Conservation (phyloP, 2,329 filamentous ascomycete species). For the Epichloe scottii region DNA sequence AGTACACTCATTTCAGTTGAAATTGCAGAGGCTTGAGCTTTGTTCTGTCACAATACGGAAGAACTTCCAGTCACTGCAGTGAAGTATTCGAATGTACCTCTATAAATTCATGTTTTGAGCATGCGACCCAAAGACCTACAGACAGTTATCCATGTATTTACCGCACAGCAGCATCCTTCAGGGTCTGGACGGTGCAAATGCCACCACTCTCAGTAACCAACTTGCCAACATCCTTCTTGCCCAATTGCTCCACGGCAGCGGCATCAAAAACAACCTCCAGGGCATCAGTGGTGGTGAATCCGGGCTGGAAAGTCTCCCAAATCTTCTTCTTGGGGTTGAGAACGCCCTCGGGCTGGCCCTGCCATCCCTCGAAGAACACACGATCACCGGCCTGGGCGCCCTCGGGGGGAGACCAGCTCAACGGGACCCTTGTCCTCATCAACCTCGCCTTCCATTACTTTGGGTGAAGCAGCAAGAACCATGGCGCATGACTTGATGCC, state of each 20-base stretch:
- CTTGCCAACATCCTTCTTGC: constrained; percentile 53
- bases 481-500: constrained; percentile 69
- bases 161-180: constrained; percentile 72
- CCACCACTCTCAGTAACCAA: constrained; percentile 68
- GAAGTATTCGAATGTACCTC: too few species aligned
- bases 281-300: constrained; percentile 76
- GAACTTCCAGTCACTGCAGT: too few species aligned
- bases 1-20: too few species aligned
- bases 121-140: too few species aligned
- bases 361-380: constrained; percentile 89
- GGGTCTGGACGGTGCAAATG: constrained; percentile 67
- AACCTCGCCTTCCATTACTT: constrained; percentile 65
- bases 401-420: constrained; percentile 75
- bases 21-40: too few species aligned
- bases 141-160: constrained; percentile 21
- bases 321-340: constrained; percentile 99
- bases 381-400: constrained; percentile 72
- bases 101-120: too few species aligned
- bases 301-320: constrained; percentile 93
- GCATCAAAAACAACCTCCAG: constrained; percentile 84
- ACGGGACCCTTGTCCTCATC: constrained; percentile 82
- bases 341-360: constrained; percentile 81
- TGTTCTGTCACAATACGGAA: too few species aligned
- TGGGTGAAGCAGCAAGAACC: constrained; percentile 91
- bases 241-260: constrained; percentile 59